These are phyloP conservation scores for Singerocomus inundabilis DNA, from an alignment of 1,284 basidiomycete species.

Conservation along the genomic window DNA sequence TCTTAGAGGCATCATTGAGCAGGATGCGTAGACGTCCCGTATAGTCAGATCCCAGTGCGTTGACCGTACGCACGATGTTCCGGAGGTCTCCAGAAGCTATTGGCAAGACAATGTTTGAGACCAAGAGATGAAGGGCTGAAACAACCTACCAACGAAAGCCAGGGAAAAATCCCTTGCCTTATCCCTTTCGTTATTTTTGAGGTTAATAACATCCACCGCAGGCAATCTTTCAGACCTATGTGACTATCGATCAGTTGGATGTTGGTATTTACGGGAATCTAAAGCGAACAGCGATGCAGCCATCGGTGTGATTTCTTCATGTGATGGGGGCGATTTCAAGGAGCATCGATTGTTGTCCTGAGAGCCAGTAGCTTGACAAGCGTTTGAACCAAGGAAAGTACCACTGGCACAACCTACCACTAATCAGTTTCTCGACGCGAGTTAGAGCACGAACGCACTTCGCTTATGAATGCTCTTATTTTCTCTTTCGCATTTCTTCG, in stretches of 20 bases:
- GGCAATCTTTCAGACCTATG: slow-evolving; percentile 12
- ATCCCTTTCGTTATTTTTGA: slow-evolving; percentile 37
- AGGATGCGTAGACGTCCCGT: slow-evolving; percentile 27
- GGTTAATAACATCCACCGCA: slow-evolving; percentile 40
- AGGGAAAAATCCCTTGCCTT: slow-evolving; percentile 37
- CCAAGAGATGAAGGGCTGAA: background rate
- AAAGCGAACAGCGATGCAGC: slow-evolving; percentile 16
- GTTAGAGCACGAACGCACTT: slow-evolving; percentile 4
- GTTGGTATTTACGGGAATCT: background rate
- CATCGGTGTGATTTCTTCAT: background rate
- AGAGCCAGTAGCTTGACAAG: background rate
- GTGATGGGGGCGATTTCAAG: background rate
- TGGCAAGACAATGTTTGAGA: background rate
- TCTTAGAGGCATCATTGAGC: slow-evolving; percentile 36
- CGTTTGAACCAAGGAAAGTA: background rate
- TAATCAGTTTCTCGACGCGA: background rate
- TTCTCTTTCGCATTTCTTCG: slow-evolving; percentile 24
- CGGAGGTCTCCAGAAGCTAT: slow-evolving; percentile 26
- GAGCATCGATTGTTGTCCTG: background rate
- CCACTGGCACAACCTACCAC: slow-evolving; percentile 17
- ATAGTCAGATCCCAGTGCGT: slow-evolving; percentile 24
- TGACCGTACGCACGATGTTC: slow-evolving; percentile 25
- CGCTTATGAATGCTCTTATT: slow-evolving; percentile 20
- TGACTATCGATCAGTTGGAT: background rate
- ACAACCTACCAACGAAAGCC: slow-evolving; percentile 34